Percentiles rank a stretch among this genome's conserved stretches.
These are phyloP conservation scores for Scedosporium boydii DNA, from an alignment of 2,329 filamentous ascomycete species.

Conservation along the genomic window DNA sequence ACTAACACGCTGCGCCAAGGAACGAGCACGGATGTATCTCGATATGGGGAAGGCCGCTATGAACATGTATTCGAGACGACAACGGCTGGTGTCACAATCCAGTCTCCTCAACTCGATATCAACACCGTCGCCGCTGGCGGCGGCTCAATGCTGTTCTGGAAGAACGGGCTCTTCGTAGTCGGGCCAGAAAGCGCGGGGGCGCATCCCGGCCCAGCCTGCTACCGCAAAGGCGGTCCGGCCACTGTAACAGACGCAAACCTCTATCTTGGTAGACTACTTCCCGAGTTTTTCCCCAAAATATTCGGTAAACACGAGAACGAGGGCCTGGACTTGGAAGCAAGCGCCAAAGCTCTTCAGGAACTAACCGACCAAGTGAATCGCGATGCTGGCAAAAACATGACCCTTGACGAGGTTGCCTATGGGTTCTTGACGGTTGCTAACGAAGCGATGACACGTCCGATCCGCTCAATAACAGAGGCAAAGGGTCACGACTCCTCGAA, in stretches of 20 bases:
- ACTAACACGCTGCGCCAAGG: conserved; percentile 2
- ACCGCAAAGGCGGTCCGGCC: conserved; percentile 78
- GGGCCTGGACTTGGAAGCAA: conserved; percentile 66
- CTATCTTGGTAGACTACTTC: conserved; percentile 72
- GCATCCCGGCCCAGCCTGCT: conserved; percentile 83
- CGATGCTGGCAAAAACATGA: conserved; percentile 64
- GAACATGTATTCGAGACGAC: conserved; percentile 94
- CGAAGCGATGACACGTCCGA: conserved; percentile 84
- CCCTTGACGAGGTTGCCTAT: conserved; percentile 74
- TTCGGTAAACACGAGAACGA: conserved; percentile 85
- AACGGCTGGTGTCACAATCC: conserved; percentile 87
- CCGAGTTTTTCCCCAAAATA: conserved; percentile 91
- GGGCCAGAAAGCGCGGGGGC: conserved; percentile 84
- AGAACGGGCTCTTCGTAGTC: conserved; percentile 82
- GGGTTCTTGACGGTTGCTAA: conserved; percentile 87
- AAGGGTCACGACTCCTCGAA: conserved; percentile 86
- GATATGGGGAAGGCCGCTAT: conserved; percentile 76
- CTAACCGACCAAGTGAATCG: conserved; percentile 69
- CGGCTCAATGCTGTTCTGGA: conserved; percentile 76
- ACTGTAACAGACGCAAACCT: conserved; percentile 93
- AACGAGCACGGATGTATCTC: conserved; percentile 82
- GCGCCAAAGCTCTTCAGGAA: conserved; percentile 64
- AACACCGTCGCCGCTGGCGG: conserved; percentile 91
- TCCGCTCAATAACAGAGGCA: conserved; percentile 82
- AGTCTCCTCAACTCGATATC: conserved; percentile 86